Evolutionary conservation across 805 yeast genomes (phyloP), one percentile per base, ranked within the genome.

Genomic region (Saturnispora dispora): DNA sequence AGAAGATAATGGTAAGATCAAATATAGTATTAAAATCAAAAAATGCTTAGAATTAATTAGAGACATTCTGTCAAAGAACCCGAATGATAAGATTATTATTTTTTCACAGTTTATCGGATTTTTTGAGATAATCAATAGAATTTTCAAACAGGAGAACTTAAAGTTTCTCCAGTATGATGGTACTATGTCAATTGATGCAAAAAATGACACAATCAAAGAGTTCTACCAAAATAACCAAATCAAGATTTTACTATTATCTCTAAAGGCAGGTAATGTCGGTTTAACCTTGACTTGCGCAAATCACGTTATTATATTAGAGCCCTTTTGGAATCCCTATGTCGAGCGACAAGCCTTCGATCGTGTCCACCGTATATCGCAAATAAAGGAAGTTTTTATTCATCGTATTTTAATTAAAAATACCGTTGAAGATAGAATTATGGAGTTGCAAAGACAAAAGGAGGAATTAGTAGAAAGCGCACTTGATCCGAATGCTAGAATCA

Each of bases 261-360:
- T 91, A 62, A 85, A 85, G 61, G 96, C 98, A 1, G 98, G 99
- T 58, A 90, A 90, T 63, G 95, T 90, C 11, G 99, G 99, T 2
- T 73, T 93, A 54, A 93, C 98, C 0, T 74, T 93, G 57, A 93
- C 97, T 0, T 86, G 95, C 70, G 99, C 99, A 1, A 84, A 88
- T 36, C 96, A 88, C 65, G 96, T 90, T 11, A 80, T 93, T 45
- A 77, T 93, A 11, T 76, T 88, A 71, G 99, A 93, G 65, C 97
- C 98, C 17, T 93, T 89, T 65, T 93, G 99, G 99, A 93, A 93
- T 63, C 98, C 98, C 2, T 93, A 77, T 65, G 96, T 91, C 8
- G 98, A 93, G 68, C 96, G 88, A 46, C 99, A 93, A 69, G 99
- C 99, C 0, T 88, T 87, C 77, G 99, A 89, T 63, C 78, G 99